Percentiles rank a stretch among this genome's conserved stretches.
Evolutionary conservation across 768 basidiomycete genomes (phyloP).

Genomic region (Nidularia sp.): DNA sequence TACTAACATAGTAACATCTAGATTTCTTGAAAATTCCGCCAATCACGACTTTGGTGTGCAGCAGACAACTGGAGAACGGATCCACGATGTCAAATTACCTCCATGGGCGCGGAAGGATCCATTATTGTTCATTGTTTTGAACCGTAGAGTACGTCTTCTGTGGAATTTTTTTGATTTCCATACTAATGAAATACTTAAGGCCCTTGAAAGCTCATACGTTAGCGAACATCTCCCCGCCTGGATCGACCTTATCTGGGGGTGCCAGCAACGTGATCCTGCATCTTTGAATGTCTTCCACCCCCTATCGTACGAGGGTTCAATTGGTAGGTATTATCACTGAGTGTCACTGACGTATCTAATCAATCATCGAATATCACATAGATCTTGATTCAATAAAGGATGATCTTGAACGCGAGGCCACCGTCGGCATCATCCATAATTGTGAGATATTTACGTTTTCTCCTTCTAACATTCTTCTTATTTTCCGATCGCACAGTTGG

Average conservation of each 20-base stretch:
- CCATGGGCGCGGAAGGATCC: constrained; percentile 88
- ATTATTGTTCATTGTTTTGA: constrained; percentile 72
- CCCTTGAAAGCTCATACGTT: constrained; percentile 83
- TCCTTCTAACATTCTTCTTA: constrained; percentile 1
- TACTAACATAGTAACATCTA: constrained; percentile 17
- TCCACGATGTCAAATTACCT: constrained; percentile 86
- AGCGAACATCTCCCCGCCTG: constrained; percentile 81
- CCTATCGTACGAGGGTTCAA: constrained; percentile 87
- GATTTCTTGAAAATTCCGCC: constrained; percentile 80
- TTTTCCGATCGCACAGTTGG: constrained; percentile 51
- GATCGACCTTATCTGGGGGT: constrained; percentile 95
- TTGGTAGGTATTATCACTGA: constrained; percentile 41
- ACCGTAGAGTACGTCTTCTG: constrained; percentile 56
- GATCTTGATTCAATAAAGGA: constrained; percentile 86
- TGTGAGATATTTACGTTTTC: constrained; percentile 41
- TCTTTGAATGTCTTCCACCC: constrained; percentile 89
- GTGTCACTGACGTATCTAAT: background rate
- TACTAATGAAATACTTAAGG: constrained; percentile 34
- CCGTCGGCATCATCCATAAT: constrained; percentile 93
- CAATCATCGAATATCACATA: constrained; percentile 14
- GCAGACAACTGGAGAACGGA: constrained; percentile 70
- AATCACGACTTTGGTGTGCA: constrained; percentile 77
- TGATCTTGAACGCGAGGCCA: constrained; percentile 85
- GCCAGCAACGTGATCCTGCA: constrained; percentile 73
- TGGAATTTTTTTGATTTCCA: background rate